Percentiles rank a stretch among this genome's conserved stretches.
phyloP scores from a whole-genome alignment of 768 basidiomycete species.

The Pleurotus sapidus region DNA sequence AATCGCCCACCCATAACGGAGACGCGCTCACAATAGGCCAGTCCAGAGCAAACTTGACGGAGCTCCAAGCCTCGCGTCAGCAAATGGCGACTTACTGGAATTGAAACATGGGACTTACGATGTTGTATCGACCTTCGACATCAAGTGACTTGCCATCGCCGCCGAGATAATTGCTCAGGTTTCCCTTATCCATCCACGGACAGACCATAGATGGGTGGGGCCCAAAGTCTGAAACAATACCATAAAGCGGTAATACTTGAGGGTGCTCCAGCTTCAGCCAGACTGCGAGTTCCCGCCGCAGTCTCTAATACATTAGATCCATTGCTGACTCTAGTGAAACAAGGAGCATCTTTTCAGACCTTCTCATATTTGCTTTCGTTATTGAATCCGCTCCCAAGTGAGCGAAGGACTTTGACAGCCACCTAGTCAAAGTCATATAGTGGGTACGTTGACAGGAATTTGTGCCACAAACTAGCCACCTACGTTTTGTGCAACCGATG shows the following conservation, averaged over 20 bases:
- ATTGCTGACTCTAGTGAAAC: not conserved
- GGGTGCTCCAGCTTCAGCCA: constrained; percentile 18
- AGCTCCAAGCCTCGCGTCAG: not conserved
- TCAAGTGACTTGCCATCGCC: constrained; percentile 11
- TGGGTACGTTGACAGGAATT: not conserved
- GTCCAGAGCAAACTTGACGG: constrained; percentile 1
- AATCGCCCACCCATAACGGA: not conserved
- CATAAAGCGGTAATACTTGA: constrained; percentile 23
- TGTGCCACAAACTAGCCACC: no score
- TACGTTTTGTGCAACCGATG: no score
- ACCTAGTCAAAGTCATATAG: not conserved
- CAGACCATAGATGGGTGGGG: constrained; percentile 27
- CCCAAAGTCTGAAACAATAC: constrained; percentile 25
- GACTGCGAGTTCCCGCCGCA: constrained; percentile 18
- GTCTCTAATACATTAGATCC: constrained; percentile 1
- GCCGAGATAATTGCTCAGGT: constrained; percentile 20
- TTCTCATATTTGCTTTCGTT: constrained; percentile 1
- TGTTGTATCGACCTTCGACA: constrained; percentile 11
- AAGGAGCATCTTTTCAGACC: not conserved
- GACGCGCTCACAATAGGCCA: constrained; percentile 7
- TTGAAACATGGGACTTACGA: constrained; percentile 14
- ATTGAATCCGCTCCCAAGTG: not conserved
- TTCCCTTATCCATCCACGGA: constrained; percentile 29
- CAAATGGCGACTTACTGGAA: not conserved
- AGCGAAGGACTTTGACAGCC: constrained; percentile 11